These are phyloP conservation scores for Rhexocercosporidium sp. DNA, from an alignment of 2,329 filamentous ascomycete genomes.

Conservation along the genomic window DNA sequence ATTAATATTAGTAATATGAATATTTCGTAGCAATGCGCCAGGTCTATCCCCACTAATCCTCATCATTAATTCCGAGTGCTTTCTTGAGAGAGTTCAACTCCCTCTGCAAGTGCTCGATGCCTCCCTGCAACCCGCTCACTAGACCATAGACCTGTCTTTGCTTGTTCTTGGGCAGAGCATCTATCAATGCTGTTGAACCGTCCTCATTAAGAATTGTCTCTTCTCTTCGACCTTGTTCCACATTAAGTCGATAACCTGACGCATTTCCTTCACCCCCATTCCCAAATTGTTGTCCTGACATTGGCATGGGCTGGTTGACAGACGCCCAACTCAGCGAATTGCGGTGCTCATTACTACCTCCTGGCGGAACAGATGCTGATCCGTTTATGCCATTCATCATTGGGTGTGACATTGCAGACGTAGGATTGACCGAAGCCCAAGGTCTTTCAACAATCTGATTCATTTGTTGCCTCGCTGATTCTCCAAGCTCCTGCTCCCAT, in stretches of 20 bases:
- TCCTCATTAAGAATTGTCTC: slow-evolving; percentile 32
- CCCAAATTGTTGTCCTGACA: slow-evolving; percentile 30
- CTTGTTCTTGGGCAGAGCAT: slow-evolving; percentile 40
- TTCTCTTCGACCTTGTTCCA: slow-evolving; percentile 33
- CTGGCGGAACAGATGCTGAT: slow-evolving; percentile 4
- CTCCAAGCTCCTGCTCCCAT: slow-evolving; percentile 38
- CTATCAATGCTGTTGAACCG: slow-evolving; percentile 36
- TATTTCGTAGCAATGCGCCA: background rate
- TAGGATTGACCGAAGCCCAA: slow-evolving; percentile 38
- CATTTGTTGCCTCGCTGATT: slow-evolving; percentile 34
- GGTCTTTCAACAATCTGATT: slow-evolving; percentile 32
- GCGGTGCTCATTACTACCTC: slow-evolving; percentile 16
- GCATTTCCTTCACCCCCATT: slow-evolving; percentile 46
- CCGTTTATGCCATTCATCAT: slow-evolving; percentile 28
- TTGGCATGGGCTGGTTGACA: slow-evolving; percentile 30
- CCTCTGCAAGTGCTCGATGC: slow-evolving; percentile 41
- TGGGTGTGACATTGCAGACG: slow-evolving; percentile 15
- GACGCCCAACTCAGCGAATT: slow-evolving; percentile 35
- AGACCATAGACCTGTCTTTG: slow-evolving; percentile 42
- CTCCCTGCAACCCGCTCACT: slow-evolving; percentile 40
- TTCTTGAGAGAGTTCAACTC: slow-evolving; percentile 40
- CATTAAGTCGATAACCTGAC: slow-evolving; percentile 40
- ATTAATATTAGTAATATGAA: background rate
- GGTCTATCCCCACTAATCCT: slow-evolving; percentile 23
- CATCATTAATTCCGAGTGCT: slow-evolving; percentile 41